These are phyloP conservation scores for Rhizomucor pusillus DNA, from an alignment of 371 early-diverging fungal genomes.

Conservation along the genomic window DNA sequence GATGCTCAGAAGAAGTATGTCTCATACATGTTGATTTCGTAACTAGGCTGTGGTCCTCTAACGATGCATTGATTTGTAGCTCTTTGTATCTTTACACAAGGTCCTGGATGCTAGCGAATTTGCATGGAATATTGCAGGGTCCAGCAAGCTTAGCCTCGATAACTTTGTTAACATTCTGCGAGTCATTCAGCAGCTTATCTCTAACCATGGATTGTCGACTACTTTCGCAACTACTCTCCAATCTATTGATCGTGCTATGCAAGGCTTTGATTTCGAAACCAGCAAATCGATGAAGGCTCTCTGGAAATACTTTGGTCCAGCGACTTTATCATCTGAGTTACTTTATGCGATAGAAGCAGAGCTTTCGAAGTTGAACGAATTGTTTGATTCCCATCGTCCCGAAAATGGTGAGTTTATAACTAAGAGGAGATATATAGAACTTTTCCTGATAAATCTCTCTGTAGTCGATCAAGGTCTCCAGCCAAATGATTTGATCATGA, in stretches of 20 bases:
- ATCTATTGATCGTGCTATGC: slow-evolving; percentile 32
- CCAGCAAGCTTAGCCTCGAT: slow-evolving; percentile 50
- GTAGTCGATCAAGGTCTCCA: slow-evolving; percentile 20
- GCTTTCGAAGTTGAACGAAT: slow-evolving; percentile 29
- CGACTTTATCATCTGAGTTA: slow-evolving; percentile 50
- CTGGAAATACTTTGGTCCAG: slow-evolving; percentile 63
- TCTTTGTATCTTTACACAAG: slow-evolving; percentile 24
- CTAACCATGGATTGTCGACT: slow-evolving; percentile 2
- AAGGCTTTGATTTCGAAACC: slow-evolving; percentile 43
- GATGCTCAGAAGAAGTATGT: slow-evolving; percentile 14
- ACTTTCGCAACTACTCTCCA: slow-evolving; percentile 1
- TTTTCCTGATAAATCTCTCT: background rate
- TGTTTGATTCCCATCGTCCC: slow-evolving; percentile 26
- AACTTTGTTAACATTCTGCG: slow-evolving; percentile 53
- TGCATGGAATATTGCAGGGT: slow-evolving; percentile 55
- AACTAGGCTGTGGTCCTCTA: background rate
- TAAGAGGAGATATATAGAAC: background rate
- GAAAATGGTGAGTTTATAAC: slow-evolving; percentile 8
- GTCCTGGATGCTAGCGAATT: slow-evolving; percentile 60
- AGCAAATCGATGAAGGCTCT: slow-evolving; percentile 61
- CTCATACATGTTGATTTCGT: no score
- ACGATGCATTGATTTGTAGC: background rate
- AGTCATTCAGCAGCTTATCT: slow-evolving; percentile 25
- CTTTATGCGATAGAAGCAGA: slow-evolving; percentile 48
- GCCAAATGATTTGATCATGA: slow-evolving; percentile 27